phyloP scores from a whole-genome alignment of 2,329 filamentous ascomycete species.

The Blastomyces parvus region DNA sequence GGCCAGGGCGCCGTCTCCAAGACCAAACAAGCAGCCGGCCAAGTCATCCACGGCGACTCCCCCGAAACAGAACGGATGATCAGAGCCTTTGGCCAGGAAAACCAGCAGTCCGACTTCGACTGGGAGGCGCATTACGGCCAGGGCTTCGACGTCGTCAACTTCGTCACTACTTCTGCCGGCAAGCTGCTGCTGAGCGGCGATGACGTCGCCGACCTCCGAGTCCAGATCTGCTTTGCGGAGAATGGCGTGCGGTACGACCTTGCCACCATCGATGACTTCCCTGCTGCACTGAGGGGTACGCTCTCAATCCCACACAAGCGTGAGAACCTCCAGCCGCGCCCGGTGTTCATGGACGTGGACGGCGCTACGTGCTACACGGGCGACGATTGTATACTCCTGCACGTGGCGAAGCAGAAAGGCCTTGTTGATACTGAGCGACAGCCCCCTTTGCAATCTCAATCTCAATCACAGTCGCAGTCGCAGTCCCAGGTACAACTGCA shows the following conservation, averaged over 20 bases:
- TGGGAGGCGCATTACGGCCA: slow-evolving; percentile 67
- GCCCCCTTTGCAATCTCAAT: not conserved
- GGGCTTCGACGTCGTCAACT: slow-evolving; percentile 68
- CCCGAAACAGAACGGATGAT: slow-evolving; percentile 57
- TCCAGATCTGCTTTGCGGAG: slow-evolving; percentile 31
- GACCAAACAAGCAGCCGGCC: slow-evolving; percentile 47
- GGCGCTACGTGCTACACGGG: slow-evolving; percentile 23
- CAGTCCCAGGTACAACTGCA: not conserved
- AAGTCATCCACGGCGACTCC: slow-evolving; percentile 60
- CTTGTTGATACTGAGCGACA: not conserved
- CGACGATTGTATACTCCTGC: slow-evolving; percentile 25
- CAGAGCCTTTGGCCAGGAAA: slow-evolving; percentile 74
- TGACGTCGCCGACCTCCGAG: slow-evolving; percentile 29
- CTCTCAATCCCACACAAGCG: not conserved
- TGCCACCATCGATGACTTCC: slow-evolving; percentile 6
- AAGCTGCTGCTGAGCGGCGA: slow-evolving; percentile 26
- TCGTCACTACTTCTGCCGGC: slow-evolving; percentile 30
- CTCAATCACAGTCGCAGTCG: not conserved
- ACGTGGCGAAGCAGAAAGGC: slow-evolving; percentile 20
- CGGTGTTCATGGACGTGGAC: slow-evolving; percentile 24
- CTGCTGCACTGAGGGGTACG: not conserved
- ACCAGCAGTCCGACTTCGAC: slow-evolving; percentile 58
- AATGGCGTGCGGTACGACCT: slow-evolving; percentile 31
- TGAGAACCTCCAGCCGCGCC: not conserved
- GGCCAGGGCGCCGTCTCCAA: slow-evolving; percentile 79